Evolutionary conservation across 768 basidiomycete genomes (phyloP).

Genomic region (Auricularia heimuer): DNA sequence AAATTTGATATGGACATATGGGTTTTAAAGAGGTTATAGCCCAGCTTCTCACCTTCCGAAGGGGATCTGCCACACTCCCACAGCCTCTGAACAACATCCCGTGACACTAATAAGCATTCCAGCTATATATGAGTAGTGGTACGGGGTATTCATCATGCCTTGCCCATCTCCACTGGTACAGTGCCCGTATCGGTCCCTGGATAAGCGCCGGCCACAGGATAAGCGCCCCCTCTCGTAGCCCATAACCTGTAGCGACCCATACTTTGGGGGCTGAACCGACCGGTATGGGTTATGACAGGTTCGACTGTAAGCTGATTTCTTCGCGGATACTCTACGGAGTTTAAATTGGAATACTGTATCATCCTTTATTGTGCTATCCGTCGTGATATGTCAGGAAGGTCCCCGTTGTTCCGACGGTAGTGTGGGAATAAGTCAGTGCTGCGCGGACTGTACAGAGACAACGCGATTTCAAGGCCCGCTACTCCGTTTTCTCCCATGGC

Average conservation of each 20-base stretch:
- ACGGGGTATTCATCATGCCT: background rate
- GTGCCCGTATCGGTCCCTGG: background rate
- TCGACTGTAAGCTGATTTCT: background rate
- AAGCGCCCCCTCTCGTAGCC: background rate
- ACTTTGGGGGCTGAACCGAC: background rate
- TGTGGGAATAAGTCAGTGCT: too few species aligned
- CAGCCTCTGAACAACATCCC: background rate
- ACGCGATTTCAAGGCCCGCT: too few species aligned
- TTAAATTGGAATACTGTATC: too few species aligned
- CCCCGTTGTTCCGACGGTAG: too few species aligned
- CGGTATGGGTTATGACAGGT: background rate
- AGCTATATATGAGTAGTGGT: background rate
- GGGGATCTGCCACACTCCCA: background rate
- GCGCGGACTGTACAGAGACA: too few species aligned
- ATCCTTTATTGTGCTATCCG: too few species aligned
- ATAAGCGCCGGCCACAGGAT: background rate
- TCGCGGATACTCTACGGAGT: too few species aligned
- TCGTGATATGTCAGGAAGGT: too few species aligned
- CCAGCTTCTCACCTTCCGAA: background rate
- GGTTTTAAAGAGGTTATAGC: background rate
- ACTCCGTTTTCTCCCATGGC: too few species aligned
- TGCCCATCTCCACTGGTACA: background rate
- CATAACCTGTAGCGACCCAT: background rate
- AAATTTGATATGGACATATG: background rate
- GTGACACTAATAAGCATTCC: background rate